These are phyloP conservation scores for Misopates orontium DNA, from an alignment of 257 asterid genomes.

Conservation along the genomic window DNA sequence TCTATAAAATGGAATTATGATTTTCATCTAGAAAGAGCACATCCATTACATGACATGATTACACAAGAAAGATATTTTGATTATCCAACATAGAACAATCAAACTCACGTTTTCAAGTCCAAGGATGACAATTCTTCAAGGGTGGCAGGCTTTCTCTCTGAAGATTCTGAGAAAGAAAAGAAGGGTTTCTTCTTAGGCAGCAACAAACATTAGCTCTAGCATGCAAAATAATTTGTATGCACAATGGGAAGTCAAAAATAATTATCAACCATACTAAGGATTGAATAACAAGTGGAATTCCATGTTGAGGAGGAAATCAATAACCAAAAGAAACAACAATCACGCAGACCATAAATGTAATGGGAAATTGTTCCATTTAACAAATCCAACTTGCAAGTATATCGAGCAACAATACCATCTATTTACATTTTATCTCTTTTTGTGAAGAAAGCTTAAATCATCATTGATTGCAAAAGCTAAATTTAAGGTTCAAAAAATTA, in stretches of 20 bases:
- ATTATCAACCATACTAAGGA: neutral
- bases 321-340: neutral
- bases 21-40: no score
- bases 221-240: neutral
- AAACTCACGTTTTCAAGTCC: conserved; percentile 63
- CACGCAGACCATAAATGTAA: conserved; percentile 1
- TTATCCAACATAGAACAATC: conserved; percentile 7
- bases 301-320: neutral
- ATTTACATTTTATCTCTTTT: no score
- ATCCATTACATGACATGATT: no score
- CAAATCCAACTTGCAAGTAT: no score
- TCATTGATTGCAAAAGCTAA: no score
- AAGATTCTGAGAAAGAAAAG: conserved; percentile 49
- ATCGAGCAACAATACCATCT: no score
- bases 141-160: conserved; percentile 55
- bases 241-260: conserved; percentile 1
- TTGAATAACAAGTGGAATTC: neutral
- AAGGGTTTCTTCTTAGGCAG: conserved; percentile 14
- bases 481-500: no score
- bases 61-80: no score
- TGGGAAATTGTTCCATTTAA: neutral
- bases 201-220: neutral
- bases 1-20: no score
- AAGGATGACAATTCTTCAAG: conserved; percentile 70
- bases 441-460: no score